Evolutionary conservation across 1,139 yeast genomes (phyloP), one percentile per base, ranked within the genome.

Genomic region (Pichia sp.): DNA sequence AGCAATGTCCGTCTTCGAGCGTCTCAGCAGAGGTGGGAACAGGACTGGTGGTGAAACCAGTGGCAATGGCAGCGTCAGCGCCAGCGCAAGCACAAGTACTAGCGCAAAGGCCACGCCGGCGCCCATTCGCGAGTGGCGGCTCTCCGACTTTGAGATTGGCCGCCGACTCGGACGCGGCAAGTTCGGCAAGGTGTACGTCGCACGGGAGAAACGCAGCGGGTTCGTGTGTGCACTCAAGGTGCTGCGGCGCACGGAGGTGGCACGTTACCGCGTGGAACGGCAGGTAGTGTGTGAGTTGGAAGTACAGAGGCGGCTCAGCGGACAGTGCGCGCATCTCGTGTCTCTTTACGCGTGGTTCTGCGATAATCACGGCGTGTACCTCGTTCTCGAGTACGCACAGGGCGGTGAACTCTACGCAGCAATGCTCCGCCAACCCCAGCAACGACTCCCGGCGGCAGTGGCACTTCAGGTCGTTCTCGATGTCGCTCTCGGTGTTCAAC

Each of bases 211-310:
- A 48, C 51, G 61, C 22, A 72, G 86, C 0, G 94, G 94, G 1
- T 84, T 75, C 50, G 67, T 91, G 3, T 84, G 94, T 56, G 98
- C 98, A 0, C 62, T 91, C 48, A 91, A 91, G 55, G 94, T 82
- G 6, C 85, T 91, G 95, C 77, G 79, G 44, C 88, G 87, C 59
- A 66, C 67, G 34, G 96, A 87, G 46, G 66, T 91, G 39, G 68
- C 76, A 35, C 77, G 77, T 30, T 74, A 78, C 52, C 82, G 81
- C 44, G 78, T 86, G n/a, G 94, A 87, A 53, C 78, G 76, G 52
- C 96, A 88, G 55, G 79, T 91, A 50, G 70, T 91, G 37, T 68
- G 97, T 40, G 98, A 91, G 55, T 83, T 91, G 21, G 96, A 87
- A 55, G 87, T 91, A 37, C 98, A 91, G 54, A 72, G 88, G 7